phyloP scores from a whole-genome alignment of 257 asterid species.

The Petrea volubilis region DNA sequence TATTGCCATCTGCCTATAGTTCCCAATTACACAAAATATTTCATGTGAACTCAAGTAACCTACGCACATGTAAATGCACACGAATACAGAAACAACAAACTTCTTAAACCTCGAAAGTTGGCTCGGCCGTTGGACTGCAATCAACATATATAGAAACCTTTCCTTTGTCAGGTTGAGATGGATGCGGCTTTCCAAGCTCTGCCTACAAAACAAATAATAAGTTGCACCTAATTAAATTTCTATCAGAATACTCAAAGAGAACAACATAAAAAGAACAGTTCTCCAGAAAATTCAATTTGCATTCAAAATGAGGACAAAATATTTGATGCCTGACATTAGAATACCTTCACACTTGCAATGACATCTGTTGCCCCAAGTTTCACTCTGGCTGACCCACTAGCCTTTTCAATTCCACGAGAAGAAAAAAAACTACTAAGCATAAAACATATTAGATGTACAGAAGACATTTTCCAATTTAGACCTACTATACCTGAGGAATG shows the following conservation, averaged over 20 bases:
- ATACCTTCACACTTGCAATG: slow-evolving; percentile 86
- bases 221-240: slow-evolving; percentile 3
- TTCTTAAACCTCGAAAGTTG: slow-evolving; percentile 75
- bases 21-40: no score
- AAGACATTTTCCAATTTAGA: background rate
- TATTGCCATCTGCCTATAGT: no score
- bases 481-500: slow-evolving; percentile 69
- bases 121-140: slow-evolving; percentile 95
- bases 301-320: slow-evolving; percentile 12
- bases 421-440: slow-evolving; percentile 14
- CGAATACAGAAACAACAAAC: background rate
- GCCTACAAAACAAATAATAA: slow-evolving; percentile 54
- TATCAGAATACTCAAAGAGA: background rate
- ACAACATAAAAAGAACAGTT: background rate
- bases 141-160: slow-evolving; percentile 73
- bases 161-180: slow-evolving; percentile 79
- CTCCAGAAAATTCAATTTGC: slow-evolving; percentile 9
- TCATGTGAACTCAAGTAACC: background rate
- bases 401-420: slow-evolving; percentile 46
- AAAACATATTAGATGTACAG: background rate
- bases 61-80: background rate
- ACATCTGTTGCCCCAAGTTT: slow-evolving; percentile 90
- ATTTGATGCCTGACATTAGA: background rate
- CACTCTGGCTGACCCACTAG: slow-evolving; percentile 93
- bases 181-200: slow-evolving; percentile 81